Percentiles rank a stretch among this genome's conserved stretches.
These are phyloP conservation scores for Barnettozyma populi DNA, from an alignment of 805 yeast genomes.

Conservation along the genomic window DNA sequence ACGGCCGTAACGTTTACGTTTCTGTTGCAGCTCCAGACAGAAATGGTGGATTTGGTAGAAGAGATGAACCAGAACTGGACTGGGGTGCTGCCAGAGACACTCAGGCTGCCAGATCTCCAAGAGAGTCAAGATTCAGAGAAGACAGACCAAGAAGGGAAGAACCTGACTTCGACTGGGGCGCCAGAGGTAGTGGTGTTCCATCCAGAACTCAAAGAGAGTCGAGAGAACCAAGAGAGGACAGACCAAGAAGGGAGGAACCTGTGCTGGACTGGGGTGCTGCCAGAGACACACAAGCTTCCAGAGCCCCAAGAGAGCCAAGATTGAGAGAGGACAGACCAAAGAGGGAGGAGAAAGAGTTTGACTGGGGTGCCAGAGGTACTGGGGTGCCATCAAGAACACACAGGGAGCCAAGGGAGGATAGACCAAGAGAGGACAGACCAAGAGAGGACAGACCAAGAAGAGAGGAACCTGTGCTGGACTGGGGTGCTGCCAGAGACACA, in stretches of 20 bases:
- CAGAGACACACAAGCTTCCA: conserved; percentile 33
- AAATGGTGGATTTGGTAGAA: conserved; percentile 35
- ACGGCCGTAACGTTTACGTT: conserved; percentile 64
- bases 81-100: conserved; percentile 47
- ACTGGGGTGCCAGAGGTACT: conserved; percentile 48
- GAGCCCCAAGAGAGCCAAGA: conserved; percentile 29
- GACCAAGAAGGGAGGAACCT: conserved; percentile 24
- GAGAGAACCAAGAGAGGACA: conserved; percentile 22
- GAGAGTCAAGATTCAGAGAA: conserved; percentile 33
- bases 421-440: conserved; percentile 22
- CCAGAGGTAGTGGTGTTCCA: conserved; percentile 36
- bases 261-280: conserved; percentile 48
- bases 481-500: conserved; percentile 40
- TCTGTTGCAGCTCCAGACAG: conserved; percentile 74
- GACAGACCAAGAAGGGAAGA: conserved; percentile 25
- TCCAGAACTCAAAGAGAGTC: conserved; percentile 32
- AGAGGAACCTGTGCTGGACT: conserved; percentile 56
- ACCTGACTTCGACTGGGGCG: conserved; percentile 44
- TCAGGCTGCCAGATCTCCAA: conserved; percentile 16
- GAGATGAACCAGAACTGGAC: conserved; percentile 35
- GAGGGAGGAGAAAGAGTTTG: conserved; percentile 33
- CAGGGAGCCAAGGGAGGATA: conserved; percentile 24
- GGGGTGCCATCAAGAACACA: conserved; percentile 10
- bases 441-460: conserved; percentile 32
- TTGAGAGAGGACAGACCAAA: conserved; percentile 18